These are phyloP conservation scores for Myxozyma kluyveri DNA, from an alignment of 805 yeast species.

Conservation along the genomic window DNA sequence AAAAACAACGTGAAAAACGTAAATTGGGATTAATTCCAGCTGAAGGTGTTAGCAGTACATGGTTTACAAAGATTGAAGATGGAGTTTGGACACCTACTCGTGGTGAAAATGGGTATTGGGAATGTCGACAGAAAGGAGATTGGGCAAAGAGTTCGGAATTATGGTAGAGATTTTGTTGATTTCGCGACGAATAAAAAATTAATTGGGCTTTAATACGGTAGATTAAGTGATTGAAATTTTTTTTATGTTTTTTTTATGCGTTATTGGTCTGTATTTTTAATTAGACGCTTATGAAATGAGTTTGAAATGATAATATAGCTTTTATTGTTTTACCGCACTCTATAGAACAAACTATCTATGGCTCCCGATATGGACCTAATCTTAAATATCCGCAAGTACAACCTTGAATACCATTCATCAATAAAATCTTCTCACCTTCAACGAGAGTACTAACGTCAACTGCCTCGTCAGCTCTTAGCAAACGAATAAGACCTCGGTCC, in stretches of 20 bases:
- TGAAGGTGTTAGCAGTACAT: conserved; percentile 23
- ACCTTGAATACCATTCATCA: conserved; percentile 84
- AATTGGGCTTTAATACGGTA: too few species aligned
- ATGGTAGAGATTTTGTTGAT: too few species aligned
- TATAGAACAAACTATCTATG: too few species aligned
- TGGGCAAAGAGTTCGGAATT: conserved; percentile 20
- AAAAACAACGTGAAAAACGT: conserved; percentile 75
- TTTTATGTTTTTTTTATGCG: too few species aligned
- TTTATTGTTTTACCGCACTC: too few species aligned
- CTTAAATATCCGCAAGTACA: conserved; percentile 43
- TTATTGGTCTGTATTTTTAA: too few species aligned
- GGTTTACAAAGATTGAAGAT: conserved; percentile 22
- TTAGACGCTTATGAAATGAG: too few species aligned
- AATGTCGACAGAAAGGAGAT: conserved; percentile 7
- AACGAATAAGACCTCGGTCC: conserved; percentile 46
- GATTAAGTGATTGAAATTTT: too few species aligned
- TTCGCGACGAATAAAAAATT: too few species aligned
- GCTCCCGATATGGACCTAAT: conserved; percentile 9
- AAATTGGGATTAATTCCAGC: conserved; percentile 35
- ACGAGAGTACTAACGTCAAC: conserved; percentile 48
- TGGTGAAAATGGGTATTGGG: conserved; percentile 27
- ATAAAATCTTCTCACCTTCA: conserved; percentile 65
- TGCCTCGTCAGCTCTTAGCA: conserved; percentile 44
- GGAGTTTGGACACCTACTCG: conserved; percentile 27
- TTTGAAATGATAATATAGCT: too few species aligned